Evolutionary conservation across 148 eudicot genomes (phyloP).

Genomic region (Heliamphora exappendiculata): DNA sequence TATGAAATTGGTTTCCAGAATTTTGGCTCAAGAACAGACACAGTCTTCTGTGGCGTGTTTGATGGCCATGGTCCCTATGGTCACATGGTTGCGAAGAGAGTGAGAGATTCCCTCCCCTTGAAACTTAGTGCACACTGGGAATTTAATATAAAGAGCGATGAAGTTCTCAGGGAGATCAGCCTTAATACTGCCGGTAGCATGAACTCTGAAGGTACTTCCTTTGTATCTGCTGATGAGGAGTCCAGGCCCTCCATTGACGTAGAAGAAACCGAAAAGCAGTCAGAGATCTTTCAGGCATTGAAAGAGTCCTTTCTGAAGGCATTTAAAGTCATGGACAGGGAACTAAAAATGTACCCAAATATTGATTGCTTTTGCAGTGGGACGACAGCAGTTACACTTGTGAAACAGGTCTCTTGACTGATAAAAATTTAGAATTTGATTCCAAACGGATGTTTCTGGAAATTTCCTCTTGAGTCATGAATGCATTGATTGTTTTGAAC

Average conservation of each 20-base stretch:
- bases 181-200: slow-evolving; percentile 39
- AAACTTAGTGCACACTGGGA: slow-evolving; percentile 81
- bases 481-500: slow-evolving; percentile 11
- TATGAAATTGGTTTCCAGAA: slow-evolving; percentile 44
- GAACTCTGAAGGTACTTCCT: slow-evolving; percentile 54
- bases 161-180: slow-evolving; percentile 58
- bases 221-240: slow-evolving; percentile 53
- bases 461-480: background rate
- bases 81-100: slow-evolving; percentile 90
- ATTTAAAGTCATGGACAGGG: slow-evolving; percentile 83
- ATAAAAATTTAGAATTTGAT: background rate
- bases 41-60: slow-evolving; percentile 86
- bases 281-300: slow-evolving; percentile 57
- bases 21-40: slow-evolving; percentile 71
- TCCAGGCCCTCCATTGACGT: slow-evolving; percentile 35
- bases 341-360: slow-evolving; percentile 54
- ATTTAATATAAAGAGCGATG: slow-evolving; percentile 47
- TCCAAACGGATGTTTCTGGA: background rate
- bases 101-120: slow-evolving; percentile 84
- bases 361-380: slow-evolving; percentile 97
- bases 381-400: slow-evolving; percentile 87
- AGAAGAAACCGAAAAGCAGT: slow-evolving; percentile 44
- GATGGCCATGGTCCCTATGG: slow-evolving; percentile 97
- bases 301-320: slow-evolving; percentile 85
- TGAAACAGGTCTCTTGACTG: slow-evolving; percentile 62